Conservation (phyloP, 2,329 filamentous ascomycete species). For the Aureobasidium pullulans region DNA sequence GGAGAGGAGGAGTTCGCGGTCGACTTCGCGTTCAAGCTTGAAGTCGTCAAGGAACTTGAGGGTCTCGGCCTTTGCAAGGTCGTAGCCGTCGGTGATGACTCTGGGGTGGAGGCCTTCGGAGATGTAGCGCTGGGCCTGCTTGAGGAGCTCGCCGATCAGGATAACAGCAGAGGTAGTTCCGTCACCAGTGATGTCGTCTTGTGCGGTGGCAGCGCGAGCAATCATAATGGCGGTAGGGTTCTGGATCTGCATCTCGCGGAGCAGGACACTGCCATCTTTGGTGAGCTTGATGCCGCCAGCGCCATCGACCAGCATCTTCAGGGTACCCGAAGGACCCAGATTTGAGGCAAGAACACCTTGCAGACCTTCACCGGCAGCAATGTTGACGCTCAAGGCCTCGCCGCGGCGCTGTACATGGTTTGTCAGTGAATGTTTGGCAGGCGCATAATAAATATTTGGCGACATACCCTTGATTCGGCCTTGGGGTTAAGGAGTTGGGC, state of each 20-base stretch:
- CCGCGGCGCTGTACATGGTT: slow-evolving; percentile 66
- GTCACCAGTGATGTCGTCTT: slow-evolving; percentile 97
- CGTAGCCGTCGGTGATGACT: slow-evolving; percentile 95
- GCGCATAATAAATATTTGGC: slow-evolving; percentile 6
- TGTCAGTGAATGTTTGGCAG: slow-evolving; percentile 31
- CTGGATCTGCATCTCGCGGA: slow-evolving; percentile 83
- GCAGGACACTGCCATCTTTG: slow-evolving; percentile 89
- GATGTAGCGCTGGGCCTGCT: slow-evolving; percentile 95
- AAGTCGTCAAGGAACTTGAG: slow-evolving; percentile 94
- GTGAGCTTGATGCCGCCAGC: slow-evolving; percentile 85
- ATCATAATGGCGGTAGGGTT: slow-evolving; percentile 91
- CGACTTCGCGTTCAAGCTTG: slow-evolving; percentile 81
- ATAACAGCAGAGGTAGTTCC: slow-evolving; percentile 95
- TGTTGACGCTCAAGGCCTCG: slow-evolving; percentile 95
- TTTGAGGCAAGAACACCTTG: slow-evolving; percentile 84
- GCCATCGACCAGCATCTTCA: slow-evolving; percentile 79
- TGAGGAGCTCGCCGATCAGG: slow-evolving; percentile 90
- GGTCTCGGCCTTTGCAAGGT: slow-evolving; percentile 89
- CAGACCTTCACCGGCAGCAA: slow-evolving; percentile 82
- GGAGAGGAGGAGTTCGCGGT: slow-evolving; percentile 86
- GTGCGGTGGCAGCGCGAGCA: slow-evolving; percentile 79
- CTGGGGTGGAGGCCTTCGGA: slow-evolving; percentile 93
- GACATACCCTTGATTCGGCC: slow-evolving; percentile 84
- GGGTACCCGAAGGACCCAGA: slow-evolving; percentile 82
- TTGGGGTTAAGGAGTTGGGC: slow-evolving; percentile 98